phyloP scores from a whole-genome alignment of 1,284 basidiomycete species.

The Erythrobasidium hasegawianum region DNA sequence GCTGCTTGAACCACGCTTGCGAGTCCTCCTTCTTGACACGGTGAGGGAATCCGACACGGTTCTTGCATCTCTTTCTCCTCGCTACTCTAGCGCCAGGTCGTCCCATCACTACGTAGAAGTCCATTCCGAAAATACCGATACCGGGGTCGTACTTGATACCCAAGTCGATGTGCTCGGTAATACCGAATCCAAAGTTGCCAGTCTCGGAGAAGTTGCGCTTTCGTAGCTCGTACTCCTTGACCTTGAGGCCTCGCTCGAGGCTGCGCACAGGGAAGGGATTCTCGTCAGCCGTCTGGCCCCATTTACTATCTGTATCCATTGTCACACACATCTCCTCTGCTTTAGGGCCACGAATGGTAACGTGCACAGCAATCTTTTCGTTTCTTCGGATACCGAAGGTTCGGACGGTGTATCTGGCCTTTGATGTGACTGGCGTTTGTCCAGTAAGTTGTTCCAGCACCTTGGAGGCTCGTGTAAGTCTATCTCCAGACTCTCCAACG shows the following conservation, averaged over 20 bases:
- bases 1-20: conserved; percentile 97
- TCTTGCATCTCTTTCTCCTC: conserved; percentile 82
- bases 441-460: conserved; percentile 99
- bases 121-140: conserved; percentile 57
- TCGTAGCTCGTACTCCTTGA: conserved; percentile 97
- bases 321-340: conserved; percentile 78
- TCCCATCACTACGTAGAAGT: conserved; percentile 85
- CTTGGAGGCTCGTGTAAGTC: conserved; percentile 97
- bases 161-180: conserved; percentile 93
- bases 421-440: conserved; percentile 98
- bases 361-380: conserved; percentile 99
- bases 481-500: conserved; percentile 98
- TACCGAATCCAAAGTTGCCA: conserved; percentile 97
- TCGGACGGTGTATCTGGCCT: conserved; percentile 99
- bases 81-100: conserved; percentile 90
- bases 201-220: conserved; percentile 92
- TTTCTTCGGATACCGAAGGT: conserved; percentile 99
- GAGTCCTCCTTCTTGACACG: conserved; percentile 58
- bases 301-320: background rate
- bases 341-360: conserved; percentile 98
- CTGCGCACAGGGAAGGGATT: background rate
- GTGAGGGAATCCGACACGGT: conserved; percentile 82
- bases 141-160: conserved; percentile 95
- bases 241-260: conserved; percentile 97
- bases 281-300: background rate